phyloP scores from a whole-genome alignment of 805 yeast species.

The Spathaspora boniae region DNA sequence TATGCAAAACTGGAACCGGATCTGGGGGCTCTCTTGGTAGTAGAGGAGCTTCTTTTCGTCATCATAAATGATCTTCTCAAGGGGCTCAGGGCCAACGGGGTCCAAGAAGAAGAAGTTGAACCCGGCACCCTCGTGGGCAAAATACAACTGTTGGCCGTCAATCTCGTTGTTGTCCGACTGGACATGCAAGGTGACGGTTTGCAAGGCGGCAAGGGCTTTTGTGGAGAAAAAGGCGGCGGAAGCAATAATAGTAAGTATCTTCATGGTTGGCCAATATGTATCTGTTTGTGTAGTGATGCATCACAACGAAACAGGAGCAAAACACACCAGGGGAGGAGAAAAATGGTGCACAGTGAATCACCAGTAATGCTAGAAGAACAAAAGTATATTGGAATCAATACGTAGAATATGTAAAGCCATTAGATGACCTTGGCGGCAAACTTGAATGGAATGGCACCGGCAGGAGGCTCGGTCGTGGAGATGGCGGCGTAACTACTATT shows the following conservation, averaged over 20 bases:
- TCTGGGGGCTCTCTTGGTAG: conserved; percentile 1
- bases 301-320: too few species aligned
- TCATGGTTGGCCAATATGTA: too few species aligned
- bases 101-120: conserved; percentile 34
- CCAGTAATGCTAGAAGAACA: too few species aligned
- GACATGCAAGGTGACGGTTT: conserved; percentile 3
- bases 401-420: too few species aligned
- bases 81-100: conserved; percentile 12
- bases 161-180: conserved; percentile 2
- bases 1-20: conserved; percentile 2
- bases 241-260: too few species aligned
- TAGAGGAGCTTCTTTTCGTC: conserved; percentile 6
- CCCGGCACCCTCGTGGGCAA: conserved; percentile 45
- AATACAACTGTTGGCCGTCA: conserved; percentile 2
- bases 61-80: conserved; percentile 20
- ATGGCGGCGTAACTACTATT: conserved; percentile 12
- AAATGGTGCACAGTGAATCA: too few species aligned
- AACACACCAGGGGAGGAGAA: too few species aligned
- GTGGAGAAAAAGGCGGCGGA: conserved; percentile 1
- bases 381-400: too few species aligned
- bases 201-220: conserved; percentile 2
- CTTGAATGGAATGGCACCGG: conserved; percentile 8
- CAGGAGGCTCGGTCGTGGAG: conserved; percentile 3
- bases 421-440: too few species aligned
- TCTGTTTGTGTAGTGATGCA: too few species aligned